Percentiles rank a stretch among this genome's conserved stretches.
These are phyloP conservation scores for Endocarpon pusillum DNA, from an alignment of 495 filamentous ascomycete species.

Conservation along the genomic window DNA sequence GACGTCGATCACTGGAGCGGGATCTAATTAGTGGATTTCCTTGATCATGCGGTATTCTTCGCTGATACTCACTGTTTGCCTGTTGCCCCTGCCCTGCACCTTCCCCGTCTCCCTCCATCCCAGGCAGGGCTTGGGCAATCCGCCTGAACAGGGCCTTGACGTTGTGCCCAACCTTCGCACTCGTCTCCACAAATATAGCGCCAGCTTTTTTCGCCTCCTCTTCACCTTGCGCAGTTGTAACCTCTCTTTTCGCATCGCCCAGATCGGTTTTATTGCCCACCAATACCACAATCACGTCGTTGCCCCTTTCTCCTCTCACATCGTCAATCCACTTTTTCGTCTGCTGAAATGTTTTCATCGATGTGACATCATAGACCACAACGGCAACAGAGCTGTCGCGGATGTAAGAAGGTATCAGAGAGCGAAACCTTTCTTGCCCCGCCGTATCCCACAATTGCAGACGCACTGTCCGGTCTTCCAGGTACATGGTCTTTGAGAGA, in stretches of 20 bases:
- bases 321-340: slow-evolving; percentile 99
- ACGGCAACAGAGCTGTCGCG: slow-evolving; percentile 93
- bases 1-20: slow-evolving; percentile 70
- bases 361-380: slow-evolving; percentile 98
- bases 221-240: slow-evolving; percentile 85
- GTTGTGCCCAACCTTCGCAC: slow-evolving; percentile 94
- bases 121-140: slow-evolving; percentile 93
- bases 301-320: slow-evolving; percentile 86
- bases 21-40: slow-evolving; percentile 4
- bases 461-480: slow-evolving; percentile 93
- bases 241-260: slow-evolving; percentile 91
- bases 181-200: slow-evolving; percentile 96
- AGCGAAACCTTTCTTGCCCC: slow-evolving; percentile 92
- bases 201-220: slow-evolving; percentile 97
- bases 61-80: slow-evolving; percentile 44
- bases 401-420: slow-evolving; percentile 93
- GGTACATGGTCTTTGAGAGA: slow-evolving; percentile 99
- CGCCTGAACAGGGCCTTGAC: slow-evolving; percentile 91
- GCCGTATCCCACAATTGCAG: slow-evolving; percentile 98
- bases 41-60: slow-evolving; percentile 18
- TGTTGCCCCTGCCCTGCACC: slow-evolving; percentile 24
- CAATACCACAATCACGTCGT: slow-evolving; percentile 95
- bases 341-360: slow-evolving; percentile 89
- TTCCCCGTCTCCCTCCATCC: slow-evolving; percentile 81
- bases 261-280: slow-evolving; percentile 99